Evolutionary conservation across 2,329 filamentous ascomycete species (phyloP), one percentile per base, ranked within the genome.

Genomic region (Diaporthe nobilis): DNA sequence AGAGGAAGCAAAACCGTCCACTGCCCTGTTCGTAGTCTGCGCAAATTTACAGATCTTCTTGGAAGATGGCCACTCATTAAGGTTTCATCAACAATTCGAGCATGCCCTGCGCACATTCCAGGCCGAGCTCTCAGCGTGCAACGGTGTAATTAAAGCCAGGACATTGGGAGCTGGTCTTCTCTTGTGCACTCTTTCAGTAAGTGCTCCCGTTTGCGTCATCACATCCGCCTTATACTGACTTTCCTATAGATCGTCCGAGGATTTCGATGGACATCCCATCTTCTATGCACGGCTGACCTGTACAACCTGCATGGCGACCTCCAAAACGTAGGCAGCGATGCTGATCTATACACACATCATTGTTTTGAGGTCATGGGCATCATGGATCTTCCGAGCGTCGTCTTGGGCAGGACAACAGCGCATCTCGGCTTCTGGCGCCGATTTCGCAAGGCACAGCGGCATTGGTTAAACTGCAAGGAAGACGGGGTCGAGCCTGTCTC

Each of bases 401-500:
- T 68, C 12, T 13, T 68, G 6, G 63, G 63, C 12, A 37, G 63
- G 22, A 68, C 63, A 10, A 68, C 63, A 17, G 31, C 31, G 22
- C 63, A 68, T 9, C 47, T 68, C 47, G 63, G 63, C 44, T 68
- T 68, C 47, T 68, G 63, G 63, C 63, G 63, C 37, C 63, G 63
- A 3, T 68, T 68, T 12, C 44, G 63, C 44, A 51, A 68, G 63
- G 63, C 63, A 53, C 63, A 68, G 44, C 63, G 63, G 20, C 10
- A 51, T 1, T 68, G 63, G 63, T 3, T 68, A 3, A 68, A 68
- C 13, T 51, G 63, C 63, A 51, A 51, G 44, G 44, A 68, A 53
- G 63, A 68, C 20, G 77, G 78, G n/a, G 79, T 84, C 3, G 83
- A 85, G 61, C 81, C 75, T 3, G 73, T 82, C 4, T 79, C 81